Evolutionary conservation across 2,329 filamentous ascomycete species (phyloP).

Genomic region (Macrophomina pseudophaseolina): DNA sequence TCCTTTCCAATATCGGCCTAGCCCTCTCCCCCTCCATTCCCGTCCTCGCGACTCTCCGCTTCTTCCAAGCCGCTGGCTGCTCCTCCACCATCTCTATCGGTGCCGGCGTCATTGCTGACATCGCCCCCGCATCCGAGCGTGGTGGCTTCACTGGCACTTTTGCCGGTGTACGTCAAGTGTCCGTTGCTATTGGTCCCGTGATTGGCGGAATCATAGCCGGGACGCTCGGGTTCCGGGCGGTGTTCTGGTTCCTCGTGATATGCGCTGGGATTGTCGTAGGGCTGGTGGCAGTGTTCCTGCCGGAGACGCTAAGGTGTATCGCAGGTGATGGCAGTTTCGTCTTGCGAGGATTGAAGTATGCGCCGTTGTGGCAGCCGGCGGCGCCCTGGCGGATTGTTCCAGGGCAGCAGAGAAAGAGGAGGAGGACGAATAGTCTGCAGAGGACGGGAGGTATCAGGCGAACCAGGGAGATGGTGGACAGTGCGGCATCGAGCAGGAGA

Average conservation of each 20-base stretch:
- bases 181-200: constrained; percentile 53
- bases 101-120: constrained; percentile 50
- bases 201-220: constrained; percentile 56
- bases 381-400: neutral
- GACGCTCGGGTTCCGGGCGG: constrained; percentile 55
- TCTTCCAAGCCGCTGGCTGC: constrained; percentile 51
- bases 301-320: constrained; percentile 46
- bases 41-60: constrained; percentile 47
- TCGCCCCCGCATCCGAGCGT: constrained; percentile 47
- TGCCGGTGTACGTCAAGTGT: constrained; percentile 44
- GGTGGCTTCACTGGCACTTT: constrained; percentile 51
- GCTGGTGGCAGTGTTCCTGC: constrained; percentile 40
- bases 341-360: neutral
- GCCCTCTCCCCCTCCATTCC: constrained; percentile 46
- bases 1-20: constrained; percentile 50
- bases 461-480: neutral
- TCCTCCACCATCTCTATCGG: constrained; percentile 52
- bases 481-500: constrained; percentile 6
- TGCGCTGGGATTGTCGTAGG: constrained; percentile 51
- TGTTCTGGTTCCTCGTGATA: constrained; percentile 59
- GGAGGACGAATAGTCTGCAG: neutral
- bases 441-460: neutral
- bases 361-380: constrained; percentile 10
- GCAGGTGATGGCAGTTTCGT: constrained; percentile 30
- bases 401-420: neutral